Evolutionary conservation across 805 yeast genomes (phyloP), one percentile per base, ranked within the genome.

Genomic region (Candida mattraensis): DNA sequence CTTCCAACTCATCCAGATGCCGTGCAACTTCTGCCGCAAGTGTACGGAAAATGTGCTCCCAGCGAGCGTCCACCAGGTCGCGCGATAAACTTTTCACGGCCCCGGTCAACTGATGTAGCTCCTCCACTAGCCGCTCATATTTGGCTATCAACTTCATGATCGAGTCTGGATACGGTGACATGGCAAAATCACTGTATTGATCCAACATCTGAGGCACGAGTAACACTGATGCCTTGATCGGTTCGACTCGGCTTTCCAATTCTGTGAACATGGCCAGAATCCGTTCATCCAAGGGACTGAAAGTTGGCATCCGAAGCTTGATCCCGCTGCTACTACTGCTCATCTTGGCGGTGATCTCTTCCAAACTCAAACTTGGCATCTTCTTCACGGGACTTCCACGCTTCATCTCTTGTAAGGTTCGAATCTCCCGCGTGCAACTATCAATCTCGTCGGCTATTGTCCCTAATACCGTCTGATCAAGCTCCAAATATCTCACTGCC

Each of bases 31-130:
- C 76, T 3, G 61, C 53, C 28, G 75, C 61, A 34, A 80, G 51
- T 39, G 64, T 70, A 18, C 60, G 59, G 42, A 80, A 78, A 2
- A 79, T 61, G 16, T 69, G 69, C 43, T 64, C 59, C 86, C 87
- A 81, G 50, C 77, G 67, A 18, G 61, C 53, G 40, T 77, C 80
- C 4, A 81, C 64, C 18, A 72, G 45, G 26, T 73, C 76, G 4
- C 39, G 42, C 46, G 72, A 71, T 41, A 80, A 58, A 5, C 53
- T 58, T 3, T 53, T 52, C 10, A 76, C 43, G 33, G 72, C 74
- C 8, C 49, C 47, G 7, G 63, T 60, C 30, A 80, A 54, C 36
- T 61, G 57, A 13, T 63, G 54, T 59, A 73, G 69, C 40, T 67
- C 66, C 9, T 58, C 58, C 7, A 66, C 45, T 12, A 78, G 48